Percentiles rank a stretch among this genome's conserved stretches.
phyloP scores from a whole-genome alignment of 768 basidiomycete genomes.

The Agrocybe chaxingu region DNA sequence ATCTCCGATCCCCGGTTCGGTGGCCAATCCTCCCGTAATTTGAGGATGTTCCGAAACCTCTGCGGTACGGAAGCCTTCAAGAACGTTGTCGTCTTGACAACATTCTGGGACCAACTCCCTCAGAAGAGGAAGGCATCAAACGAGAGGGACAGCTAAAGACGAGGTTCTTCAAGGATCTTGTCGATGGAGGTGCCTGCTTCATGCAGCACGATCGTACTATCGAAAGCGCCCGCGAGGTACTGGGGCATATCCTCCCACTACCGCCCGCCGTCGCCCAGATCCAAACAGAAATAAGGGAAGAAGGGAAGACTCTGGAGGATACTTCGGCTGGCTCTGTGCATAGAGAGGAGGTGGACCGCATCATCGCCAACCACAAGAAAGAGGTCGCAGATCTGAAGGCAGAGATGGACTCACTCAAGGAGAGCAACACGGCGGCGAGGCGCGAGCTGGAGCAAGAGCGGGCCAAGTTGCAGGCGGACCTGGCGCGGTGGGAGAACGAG shows the following conservation, averaged over 20 bases:
- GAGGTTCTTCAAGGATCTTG: slow-evolving; percentile 39
- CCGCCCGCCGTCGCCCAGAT: slow-evolving; percentile 8
- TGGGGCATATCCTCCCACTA: slow-evolving; percentile 25
- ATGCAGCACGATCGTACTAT: slow-evolving; percentile 32
- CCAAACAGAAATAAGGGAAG: slow-evolving; percentile 12
- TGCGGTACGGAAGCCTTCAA: slow-evolving; percentile 37
- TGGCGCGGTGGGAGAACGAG: background rate
- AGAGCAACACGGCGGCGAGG: too few relatives aligned
- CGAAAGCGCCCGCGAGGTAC: slow-evolving; percentile 25
- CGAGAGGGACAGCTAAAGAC: slow-evolving; percentile 34
- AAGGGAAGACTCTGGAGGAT: slow-evolving; percentile 26
- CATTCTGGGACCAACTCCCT: slow-evolving; percentile 1
- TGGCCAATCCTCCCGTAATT: slow-evolving; percentile 36
- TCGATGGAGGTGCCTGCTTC: slow-evolving; percentile 38
- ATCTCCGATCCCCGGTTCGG: slow-evolving; percentile 34
- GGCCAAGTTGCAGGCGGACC: too few relatives aligned
- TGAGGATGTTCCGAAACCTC: slow-evolving; percentile 39
- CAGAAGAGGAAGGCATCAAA: slow-evolving; percentile 18
- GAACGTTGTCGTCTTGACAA: slow-evolving; percentile 3
- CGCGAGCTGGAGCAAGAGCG: too few relatives aligned
- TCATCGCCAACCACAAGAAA: slow-evolving; percentile 2
- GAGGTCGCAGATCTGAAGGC: background rate
- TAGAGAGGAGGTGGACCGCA: slow-evolving; percentile 1
- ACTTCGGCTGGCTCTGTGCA: slow-evolving; percentile 18
- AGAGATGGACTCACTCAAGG: too few relatives aligned